phyloP scores from a whole-genome alignment of 2,329 filamentous ascomycete species.

The Penicillium sp. region DNA sequence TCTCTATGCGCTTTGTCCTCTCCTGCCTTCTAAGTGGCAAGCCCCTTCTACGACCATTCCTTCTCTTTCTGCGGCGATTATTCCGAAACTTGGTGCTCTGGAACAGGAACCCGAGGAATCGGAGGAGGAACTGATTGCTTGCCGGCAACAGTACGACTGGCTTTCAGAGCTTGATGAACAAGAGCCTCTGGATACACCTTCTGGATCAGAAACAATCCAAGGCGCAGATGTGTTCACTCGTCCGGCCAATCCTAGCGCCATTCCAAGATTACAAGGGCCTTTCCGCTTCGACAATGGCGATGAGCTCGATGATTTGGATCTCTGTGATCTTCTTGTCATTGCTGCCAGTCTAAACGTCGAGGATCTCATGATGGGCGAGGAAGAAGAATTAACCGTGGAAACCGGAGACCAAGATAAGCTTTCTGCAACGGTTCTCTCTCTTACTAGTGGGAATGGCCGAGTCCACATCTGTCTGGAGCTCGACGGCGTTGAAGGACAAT shows the following conservation, averaged over 20 bases:
- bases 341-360: conserved; percentile 54
- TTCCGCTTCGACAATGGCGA: conserved; percentile 55
- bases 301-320: conserved; percentile 54
- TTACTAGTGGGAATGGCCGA: conserved; percentile 56
- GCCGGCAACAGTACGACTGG: conserved; percentile 61
- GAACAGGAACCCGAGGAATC: conserved; percentile 43
- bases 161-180: conserved; percentile 57
- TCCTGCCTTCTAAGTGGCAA: conserved; percentile 84
- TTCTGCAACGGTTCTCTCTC: conserved; percentile 58
- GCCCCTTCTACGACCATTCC: conserved; percentile 74
- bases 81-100: conserved; percentile 62
- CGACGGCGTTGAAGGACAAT: conserved; percentile 62
- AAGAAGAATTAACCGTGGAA: conserved; percentile 46
- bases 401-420: conserved; percentile 51
- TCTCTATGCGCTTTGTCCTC: conserved; percentile 86
- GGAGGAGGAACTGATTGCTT: conserved; percentile 48
- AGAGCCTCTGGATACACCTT: conserved; percentile 46
- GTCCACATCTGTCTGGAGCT: conserved; percentile 62
- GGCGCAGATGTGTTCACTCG: conserved; percentile 57
- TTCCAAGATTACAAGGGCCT: conserved; percentile 63
- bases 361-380: conserved; percentile 54
- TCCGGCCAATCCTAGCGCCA: conserved; percentile 54
- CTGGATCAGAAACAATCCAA: conserved; percentile 39
- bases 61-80: conserved; percentile 77
- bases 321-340: conserved; percentile 62